Evolutionary conservation across 78 protist species (phyloP).

Genomic region (Guillardia theta): DNA sequence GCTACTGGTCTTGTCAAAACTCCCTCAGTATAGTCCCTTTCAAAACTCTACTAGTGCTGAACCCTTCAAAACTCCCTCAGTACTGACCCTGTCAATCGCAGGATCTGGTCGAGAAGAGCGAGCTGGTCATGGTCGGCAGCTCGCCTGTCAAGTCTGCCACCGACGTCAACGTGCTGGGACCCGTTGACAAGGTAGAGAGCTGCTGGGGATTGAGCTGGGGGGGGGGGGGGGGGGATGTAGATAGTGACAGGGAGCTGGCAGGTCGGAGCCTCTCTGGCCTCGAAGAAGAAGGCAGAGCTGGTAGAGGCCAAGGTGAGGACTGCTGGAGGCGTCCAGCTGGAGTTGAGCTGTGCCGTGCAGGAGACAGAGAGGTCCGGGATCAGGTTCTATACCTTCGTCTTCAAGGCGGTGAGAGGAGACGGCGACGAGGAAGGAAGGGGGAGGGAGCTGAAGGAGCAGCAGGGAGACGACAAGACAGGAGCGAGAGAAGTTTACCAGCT

Average conservation of each 20-base stretch:
- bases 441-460: too few species aligned
- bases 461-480: not conserved
- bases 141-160: not conserved
- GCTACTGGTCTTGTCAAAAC: too few species aligned
- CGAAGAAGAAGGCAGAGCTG: not conserved
- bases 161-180: not conserved
- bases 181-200: not conserved
- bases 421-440: too few species aligned
- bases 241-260: not conserved
- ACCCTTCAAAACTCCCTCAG: not conserved
- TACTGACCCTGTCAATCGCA: too few species aligned
- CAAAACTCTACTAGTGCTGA: not conserved
- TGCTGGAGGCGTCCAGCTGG: not conserved
- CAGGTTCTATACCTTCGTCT: not conserved
- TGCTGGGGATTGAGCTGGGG: not conserved
- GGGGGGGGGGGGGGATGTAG: not conserved
- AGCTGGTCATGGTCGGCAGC: constrained; percentile 3
- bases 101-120: not conserved
- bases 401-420: too few species aligned
- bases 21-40: not conserved
- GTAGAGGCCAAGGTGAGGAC: not conserved
- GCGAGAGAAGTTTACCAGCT: constrained; percentile 9
- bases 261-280: not conserved
- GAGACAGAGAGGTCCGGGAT: not conserved
- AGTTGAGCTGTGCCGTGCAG: not conserved